phyloP scores from a whole-genome alignment of 2,329 filamentous ascomycete genomes.

The Periconia sp. region DNA sequence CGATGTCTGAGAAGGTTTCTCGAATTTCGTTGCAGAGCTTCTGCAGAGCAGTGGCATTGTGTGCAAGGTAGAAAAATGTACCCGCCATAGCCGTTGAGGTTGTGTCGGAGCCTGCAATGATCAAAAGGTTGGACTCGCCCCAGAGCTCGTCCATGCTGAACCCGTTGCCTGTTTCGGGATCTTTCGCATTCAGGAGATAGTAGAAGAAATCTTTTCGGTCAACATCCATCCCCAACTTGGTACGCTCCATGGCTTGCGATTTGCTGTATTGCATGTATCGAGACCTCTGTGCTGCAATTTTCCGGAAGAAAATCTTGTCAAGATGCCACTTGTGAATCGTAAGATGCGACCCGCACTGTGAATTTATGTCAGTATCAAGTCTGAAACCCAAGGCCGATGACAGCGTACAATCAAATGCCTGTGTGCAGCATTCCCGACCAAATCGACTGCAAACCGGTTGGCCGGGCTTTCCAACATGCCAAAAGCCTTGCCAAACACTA shows the following conservation, averaged over 20 bases:
- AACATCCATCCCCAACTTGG: conserved; percentile 43
- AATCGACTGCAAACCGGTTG: conserved; percentile 46
- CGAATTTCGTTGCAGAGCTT: conserved; percentile 39
- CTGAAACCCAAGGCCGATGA: not conserved
- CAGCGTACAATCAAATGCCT: conserved; percentile 47
- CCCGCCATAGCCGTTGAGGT: conserved; percentile 47
- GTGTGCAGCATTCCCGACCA: conserved; percentile 49
- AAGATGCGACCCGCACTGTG: conserved; percentile 46
- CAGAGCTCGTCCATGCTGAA: conserved; percentile 51
- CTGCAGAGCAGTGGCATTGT: conserved; percentile 39
- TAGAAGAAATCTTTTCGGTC: conserved; percentile 52
- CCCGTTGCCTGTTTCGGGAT: conserved; percentile 49
- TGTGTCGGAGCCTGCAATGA: conserved; percentile 53
- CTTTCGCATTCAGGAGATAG: conserved; percentile 50
- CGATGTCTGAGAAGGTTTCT: conserved; percentile 35
- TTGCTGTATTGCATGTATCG: conserved; percentile 49
- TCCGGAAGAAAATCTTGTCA: conserved; percentile 48
- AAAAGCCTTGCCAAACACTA: conserved; percentile 50
- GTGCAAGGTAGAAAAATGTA: conserved; percentile 49
- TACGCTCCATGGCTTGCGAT: conserved; percentile 46
- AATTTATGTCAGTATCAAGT: conserved; percentile 15
- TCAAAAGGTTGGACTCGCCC: conserved; percentile 53
- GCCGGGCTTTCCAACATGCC: conserved; percentile 44
- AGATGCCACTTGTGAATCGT: conserved; percentile 48
- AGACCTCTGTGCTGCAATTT: conserved; percentile 45